Evolutionary conservation across 2,329 filamentous ascomycete genomes (phyloP).

Genomic region (Laburnicola sp.): DNA sequence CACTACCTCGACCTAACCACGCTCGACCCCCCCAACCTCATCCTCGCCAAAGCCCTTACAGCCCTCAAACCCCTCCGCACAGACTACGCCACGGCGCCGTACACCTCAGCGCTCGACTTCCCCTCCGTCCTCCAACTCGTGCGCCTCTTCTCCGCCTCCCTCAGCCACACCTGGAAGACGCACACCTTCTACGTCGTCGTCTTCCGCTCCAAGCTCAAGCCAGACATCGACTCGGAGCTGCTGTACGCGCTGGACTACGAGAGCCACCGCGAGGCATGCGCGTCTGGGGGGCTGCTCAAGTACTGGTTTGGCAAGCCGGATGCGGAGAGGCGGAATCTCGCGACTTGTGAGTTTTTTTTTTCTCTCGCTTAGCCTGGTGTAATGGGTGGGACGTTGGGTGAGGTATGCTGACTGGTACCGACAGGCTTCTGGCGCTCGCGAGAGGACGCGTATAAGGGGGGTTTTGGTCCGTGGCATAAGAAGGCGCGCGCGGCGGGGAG

Average conservation of each 20-base stretch:
- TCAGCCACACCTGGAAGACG: constrained; percentile 59
- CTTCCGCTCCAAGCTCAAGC: constrained; percentile 74
- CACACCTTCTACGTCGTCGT: constrained; percentile 80
- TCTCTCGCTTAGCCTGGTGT: too few relatives aligned
- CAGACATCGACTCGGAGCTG: constrained; percentile 66
- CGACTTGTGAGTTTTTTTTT: constrained; percentile 60
- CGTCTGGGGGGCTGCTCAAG: constrained; percentile 80
- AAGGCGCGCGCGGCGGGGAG: constrained; percentile 55
- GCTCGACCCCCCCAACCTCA: constrained; percentile 65
- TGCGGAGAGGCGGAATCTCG: constrained; percentile 71
- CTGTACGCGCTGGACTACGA: constrained; percentile 75
- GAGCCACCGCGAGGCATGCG: constrained; percentile 77
- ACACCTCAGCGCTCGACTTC: constrained; percentile 79
- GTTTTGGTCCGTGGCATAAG: constrained; percentile 60
- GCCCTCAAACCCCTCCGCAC: constrained; percentile 63
- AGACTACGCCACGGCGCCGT: constrained; percentile 77
- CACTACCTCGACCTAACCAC: constrained; percentile 74
- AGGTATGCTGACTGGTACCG: constrained; percentile 28
- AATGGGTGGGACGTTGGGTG: not conserved
- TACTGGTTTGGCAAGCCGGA: constrained; percentile 88
- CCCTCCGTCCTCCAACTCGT: constrained; percentile 62
- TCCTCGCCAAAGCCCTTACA: constrained; percentile 73
- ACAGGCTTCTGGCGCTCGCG: constrained; percentile 68
- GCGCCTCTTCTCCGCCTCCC: constrained; percentile 53
- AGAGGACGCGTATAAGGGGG: constrained; percentile 64